These are phyloP conservation scores for Trifolium subterraneum DNA, from an alignment of 306 rosid species.

Conservation along the genomic window DNA sequence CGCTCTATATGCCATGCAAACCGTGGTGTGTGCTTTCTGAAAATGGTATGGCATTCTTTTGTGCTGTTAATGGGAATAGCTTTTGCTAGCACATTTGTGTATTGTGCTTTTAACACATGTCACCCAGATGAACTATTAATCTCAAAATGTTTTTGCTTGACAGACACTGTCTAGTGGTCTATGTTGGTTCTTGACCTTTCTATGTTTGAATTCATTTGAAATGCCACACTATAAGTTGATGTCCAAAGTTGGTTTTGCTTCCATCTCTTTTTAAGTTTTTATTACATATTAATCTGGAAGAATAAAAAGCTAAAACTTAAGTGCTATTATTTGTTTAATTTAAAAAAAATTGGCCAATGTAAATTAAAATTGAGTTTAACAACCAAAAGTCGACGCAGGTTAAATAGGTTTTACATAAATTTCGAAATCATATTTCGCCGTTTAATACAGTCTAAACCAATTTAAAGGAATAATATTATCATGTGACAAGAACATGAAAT, in stretches of 20 bases:
- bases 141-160: background rate
- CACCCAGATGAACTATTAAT: background rate
- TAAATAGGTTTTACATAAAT: background rate
- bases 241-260: background rate
- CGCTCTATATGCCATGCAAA: constrained; percentile 80
- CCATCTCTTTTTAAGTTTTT: background rate
- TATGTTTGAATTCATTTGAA: background rate
- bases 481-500: background rate
- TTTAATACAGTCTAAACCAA: background rate
- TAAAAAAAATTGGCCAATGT: background rate
- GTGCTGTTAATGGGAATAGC: constrained; percentile 14
- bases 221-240: background rate
- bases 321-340: background rate
- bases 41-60: constrained; percentile 62
- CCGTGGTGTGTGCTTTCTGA: constrained; percentile 72
- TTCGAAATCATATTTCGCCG: background rate
- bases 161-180: background rate
- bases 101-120: constrained; percentile 6
- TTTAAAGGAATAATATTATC: background rate
- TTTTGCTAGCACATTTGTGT: constrained; percentile 16
- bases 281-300: background rate
- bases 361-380: background rate
- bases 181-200: background rate
- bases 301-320: background rate
- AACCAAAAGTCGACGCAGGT: background rate